Percentiles rank a stretch among this genome's conserved stretches.
Evolutionary conservation across 225 moss, liverwort and hornwort species (phyloP).

Genomic region (Climacium dendroides): DNA sequence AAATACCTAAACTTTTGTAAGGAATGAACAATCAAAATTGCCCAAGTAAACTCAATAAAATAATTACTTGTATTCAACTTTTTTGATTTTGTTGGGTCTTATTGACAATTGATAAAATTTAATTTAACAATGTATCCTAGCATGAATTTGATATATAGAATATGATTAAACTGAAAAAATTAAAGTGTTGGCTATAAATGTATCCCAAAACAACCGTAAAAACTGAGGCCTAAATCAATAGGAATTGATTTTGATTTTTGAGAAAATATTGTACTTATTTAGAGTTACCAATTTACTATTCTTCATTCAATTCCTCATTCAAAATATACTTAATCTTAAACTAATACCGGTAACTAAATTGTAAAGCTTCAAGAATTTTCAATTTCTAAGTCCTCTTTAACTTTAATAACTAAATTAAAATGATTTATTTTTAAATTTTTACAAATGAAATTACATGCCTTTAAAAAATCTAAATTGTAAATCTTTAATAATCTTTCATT

Average conservation of each 20-base stretch:
- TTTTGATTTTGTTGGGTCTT: background rate
- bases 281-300: background rate
- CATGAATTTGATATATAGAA: background rate
- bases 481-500: background rate
- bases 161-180: no score
- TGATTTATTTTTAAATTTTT: no score
- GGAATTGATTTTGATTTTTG: background rate
- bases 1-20: background rate
- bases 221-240: background rate
- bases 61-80: background rate
- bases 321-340: background rate
- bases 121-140: accelerated
- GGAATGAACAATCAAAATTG: background rate
- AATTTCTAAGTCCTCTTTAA: accelerated
- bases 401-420: background rate
- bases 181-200: background rate
- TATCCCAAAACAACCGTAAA: background rate
- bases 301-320: background rate
- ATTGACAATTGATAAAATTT: background rate
- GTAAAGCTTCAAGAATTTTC: background rate
- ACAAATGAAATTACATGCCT: background rate
- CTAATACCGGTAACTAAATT: no score
- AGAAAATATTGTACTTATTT: background rate
- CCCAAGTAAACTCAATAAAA: background rate
- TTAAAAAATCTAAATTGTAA: no score